Evolutionary conservation across 352 stramenopile genomes (phyloP).

Genomic region (Pythium aphanidermatum): DNA sequence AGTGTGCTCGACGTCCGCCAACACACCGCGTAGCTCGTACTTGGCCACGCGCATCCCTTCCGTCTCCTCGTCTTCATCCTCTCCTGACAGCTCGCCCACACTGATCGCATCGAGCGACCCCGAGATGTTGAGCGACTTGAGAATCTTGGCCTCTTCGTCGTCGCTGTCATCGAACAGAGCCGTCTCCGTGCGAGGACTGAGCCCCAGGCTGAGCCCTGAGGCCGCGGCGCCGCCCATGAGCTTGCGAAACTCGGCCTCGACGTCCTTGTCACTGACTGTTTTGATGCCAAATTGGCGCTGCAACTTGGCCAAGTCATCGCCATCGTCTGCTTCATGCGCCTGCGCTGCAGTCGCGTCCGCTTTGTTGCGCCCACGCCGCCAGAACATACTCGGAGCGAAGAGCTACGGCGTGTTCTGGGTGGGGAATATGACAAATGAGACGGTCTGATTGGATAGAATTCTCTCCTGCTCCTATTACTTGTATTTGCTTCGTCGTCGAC

Average conservation of each 20-base stretch:
- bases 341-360: conserved; percentile 6
- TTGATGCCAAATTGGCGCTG: conserved; percentile 78
- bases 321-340: conserved; percentile 1
- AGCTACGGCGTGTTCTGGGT: too few species aligned
- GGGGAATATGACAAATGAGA: too few species aligned
- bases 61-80: conserved; percentile 12
- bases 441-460: neutral
- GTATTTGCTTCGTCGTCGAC: too few species aligned
- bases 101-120: conserved; percentile 17
- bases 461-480: too few species aligned
- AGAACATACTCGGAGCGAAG: conserved; percentile 38
- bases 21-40: conserved; percentile 27
- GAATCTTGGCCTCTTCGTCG: conserved; percentile 59
- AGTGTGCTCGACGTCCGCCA: conserved; percentile 29
- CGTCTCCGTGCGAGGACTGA: conserved; percentile 45
- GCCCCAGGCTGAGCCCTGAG: neutral
- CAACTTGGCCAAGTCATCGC: conserved; percentile 49
- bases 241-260: conserved; percentile 55
- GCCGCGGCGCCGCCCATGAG: conserved; percentile 33
- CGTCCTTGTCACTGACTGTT: conserved; percentile 56
- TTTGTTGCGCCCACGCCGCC: conserved; percentile 38
- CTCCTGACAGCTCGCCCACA: conserved; percentile 23
- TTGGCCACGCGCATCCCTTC: conserved; percentile 15
- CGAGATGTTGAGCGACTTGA: conserved; percentile 39
- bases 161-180: conserved; percentile 26